Base-by-base conservation (phyloP, 1,284 basidiomycete species). In the Wallemia ichthyophaga region DNA sequence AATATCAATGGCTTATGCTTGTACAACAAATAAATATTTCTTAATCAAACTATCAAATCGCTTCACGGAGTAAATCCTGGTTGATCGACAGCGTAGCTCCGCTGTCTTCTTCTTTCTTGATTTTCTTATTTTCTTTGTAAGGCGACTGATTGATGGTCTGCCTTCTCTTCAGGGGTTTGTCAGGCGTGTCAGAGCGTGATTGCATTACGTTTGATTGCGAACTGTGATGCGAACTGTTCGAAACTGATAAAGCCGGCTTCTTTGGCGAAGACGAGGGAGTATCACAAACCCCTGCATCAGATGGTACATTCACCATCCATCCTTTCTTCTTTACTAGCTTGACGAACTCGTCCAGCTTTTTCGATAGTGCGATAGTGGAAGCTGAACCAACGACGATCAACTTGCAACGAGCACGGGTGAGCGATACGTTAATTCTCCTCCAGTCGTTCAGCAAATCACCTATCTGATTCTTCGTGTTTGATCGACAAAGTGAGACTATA, bases 361-460 rank as follows among this genome's bases (percentile, higher is more conserved):
- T 73, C 0, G 77, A 74, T 23, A 68, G 65, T 25, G 76, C 67
- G 9, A 94, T 73, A 0, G 88, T 94, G 62, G 70, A 75, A 31
- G 80, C 74, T 1, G 83, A 85, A 19, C 92, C 94, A 64, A 98
- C 76, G 60, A 99, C 81, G 66, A 95, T 75, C 1, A 98, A 72
- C 70, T 95, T 95, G 33, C 79, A 78, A 59, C 83, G 79, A 0
- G 92, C 91, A 1, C 94, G 79, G 0, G 94, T 98, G 67, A 98
- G 85, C 1, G 87, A 85, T 28, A 99, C 94, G 66, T 98, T 98
- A 74, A 96, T 82, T 31, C 94, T 73, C 55, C 92, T 75, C 84
- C 88, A 92, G 68, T 96, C 94, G 64, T 83, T 86, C 15, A 98
- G 73, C 11, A 99, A 76, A 60, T 95, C 88, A 1, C 94, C 91